Conservation (phyloP, 225 moss, liverwort and hornwort genomes). For the Straminergon stramineum region DNA sequence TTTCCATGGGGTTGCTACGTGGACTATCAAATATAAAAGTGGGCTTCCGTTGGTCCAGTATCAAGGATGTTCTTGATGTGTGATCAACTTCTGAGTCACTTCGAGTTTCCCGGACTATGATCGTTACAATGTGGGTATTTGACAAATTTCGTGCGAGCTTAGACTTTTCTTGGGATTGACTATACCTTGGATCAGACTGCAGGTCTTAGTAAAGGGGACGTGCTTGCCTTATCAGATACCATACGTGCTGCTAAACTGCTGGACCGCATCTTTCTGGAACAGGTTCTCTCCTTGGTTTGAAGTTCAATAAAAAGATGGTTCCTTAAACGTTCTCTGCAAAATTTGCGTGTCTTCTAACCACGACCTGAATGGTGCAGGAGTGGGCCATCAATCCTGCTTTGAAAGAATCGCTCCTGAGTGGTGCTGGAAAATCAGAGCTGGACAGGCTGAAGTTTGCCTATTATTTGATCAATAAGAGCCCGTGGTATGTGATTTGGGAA, state of each 20-base stretch:
- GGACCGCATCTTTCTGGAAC: slow-evolving; percentile 67
- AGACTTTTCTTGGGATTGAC: not conserved
- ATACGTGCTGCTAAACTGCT: slow-evolving; percentile 71
- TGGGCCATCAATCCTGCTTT: slow-evolving; percentile 78
- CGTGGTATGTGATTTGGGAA: slow-evolving; percentile 52
- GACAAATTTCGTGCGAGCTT: not conserved
- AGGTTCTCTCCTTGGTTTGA: slow-evolving; percentile 37
- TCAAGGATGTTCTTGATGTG: not conserved
- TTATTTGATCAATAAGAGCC: slow-evolving; percentile 86
- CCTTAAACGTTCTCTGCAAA: not conserved
- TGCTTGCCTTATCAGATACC: slow-evolving; percentile 55
- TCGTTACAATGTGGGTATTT: not conserved
- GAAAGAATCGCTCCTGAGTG: slow-evolving; percentile 60
- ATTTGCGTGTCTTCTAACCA: not conserved
- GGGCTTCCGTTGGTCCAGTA: not conserved
- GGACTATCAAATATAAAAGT: not conserved
- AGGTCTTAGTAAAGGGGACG: slow-evolving; percentile 66
- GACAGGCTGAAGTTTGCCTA: slow-evolving; percentile 73
- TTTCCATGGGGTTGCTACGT: not conserved
- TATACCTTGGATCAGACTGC: slow-evolving; percentile 35
- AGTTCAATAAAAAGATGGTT: not conserved
- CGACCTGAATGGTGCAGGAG: slow-evolving; percentile 44
- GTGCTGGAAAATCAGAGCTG: slow-evolving; percentile 55
- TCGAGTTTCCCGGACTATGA: not conserved
- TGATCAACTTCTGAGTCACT: not conserved